phyloP scores from a whole-genome alignment of 768 basidiomycete genomes.

The Tephrocybe sp. region DNA sequence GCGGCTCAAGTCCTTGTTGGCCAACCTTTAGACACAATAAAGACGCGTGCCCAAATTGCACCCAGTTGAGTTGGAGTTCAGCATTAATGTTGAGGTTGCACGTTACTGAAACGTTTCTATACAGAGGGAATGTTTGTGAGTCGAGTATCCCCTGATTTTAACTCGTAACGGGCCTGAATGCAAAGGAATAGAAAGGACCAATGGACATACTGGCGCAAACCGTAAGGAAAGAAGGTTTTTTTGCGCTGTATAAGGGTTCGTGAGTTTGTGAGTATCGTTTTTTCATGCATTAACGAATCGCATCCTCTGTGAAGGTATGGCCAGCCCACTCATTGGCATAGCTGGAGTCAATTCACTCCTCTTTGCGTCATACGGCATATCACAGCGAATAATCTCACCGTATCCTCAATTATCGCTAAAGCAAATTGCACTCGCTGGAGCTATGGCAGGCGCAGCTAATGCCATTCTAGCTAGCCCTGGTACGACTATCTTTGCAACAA shows the following conservation, averaged over 20 bases:
- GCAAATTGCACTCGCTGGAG: slow-evolving; percentile 82
- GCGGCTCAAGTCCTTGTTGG: slow-evolving; percentile 95
- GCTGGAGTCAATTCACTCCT: slow-evolving; percentile 95
- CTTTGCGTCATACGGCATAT: slow-evolving; percentile 86
- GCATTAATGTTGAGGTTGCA: slow-evolving; percentile 2
- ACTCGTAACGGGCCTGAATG: background rate
- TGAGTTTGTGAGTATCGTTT: background rate
- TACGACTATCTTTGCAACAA: slow-evolving; percentile 22
- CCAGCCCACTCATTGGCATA: slow-evolving; percentile 86
- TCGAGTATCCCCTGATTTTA: slow-evolving; percentile 10
- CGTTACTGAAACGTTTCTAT: slow-evolving; percentile 1
- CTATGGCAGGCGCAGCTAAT: slow-evolving; percentile 91
- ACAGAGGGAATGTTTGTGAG: slow-evolving; percentile 87
- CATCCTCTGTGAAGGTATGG: slow-evolving; percentile 60
- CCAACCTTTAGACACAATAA: slow-evolving; percentile 86
- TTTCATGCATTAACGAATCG: background rate
- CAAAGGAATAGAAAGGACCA: slow-evolving; percentile 70
- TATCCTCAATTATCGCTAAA: slow-evolving; percentile 79
- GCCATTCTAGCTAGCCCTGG: slow-evolving; percentile 90
- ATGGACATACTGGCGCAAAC: slow-evolving; percentile 89
- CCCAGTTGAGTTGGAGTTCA: slow-evolving; percentile 52
- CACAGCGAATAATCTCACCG: slow-evolving; percentile 81
- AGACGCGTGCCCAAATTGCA: slow-evolving; percentile 85
- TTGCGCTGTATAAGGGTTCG: slow-evolving; percentile 92
- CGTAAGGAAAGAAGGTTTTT: slow-evolving; percentile 82